A percentile compares a stretch with the other conserved stretches of the same genome.
Conservation (phyloP, 176 grass and related monocot genomes). For the Hordeum vulgare region MorexV3_pseudomolecules_assembly NC_058519.1:86239745-86240244, state of each 20-base stretch:
- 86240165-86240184: conserved; percentile 93
- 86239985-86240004: not conserved
- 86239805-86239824: not conserved
- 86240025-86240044: not conserved
- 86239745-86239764: not conserved
- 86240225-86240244: conserved; percentile 56
- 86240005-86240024: not conserved
- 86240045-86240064: not conserved
- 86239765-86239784: not conserved
- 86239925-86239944: not conserved
- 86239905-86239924: not conserved
- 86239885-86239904: not conserved
- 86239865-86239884: not conserved
- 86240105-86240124: not conserved
- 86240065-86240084: not conserved
- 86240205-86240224: conserved; percentile 82
- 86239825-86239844: not conserved
- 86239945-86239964: not conserved
- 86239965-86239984: not conserved
- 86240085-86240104: not conserved
- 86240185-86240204: conserved; percentile 75
- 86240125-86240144: not conserved
- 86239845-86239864: not conserved
- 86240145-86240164: conserved; percentile 63
- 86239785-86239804: not conserved